phyloP scores from a whole-genome alignment of 1,284 basidiomycete species.

The Rhodotorula sp. region DNA sequence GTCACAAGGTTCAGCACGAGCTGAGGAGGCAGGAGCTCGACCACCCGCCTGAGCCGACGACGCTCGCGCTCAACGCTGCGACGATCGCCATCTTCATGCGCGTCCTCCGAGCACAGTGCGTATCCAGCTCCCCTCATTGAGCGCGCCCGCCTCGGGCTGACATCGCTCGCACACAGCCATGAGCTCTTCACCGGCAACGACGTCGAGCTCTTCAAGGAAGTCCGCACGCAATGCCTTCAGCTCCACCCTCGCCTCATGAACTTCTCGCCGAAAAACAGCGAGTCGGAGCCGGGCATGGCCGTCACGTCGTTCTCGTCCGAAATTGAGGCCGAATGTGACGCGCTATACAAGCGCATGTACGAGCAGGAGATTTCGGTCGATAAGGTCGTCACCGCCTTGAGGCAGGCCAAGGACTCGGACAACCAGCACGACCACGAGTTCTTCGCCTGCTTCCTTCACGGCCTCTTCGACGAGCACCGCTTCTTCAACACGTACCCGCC shows the following conservation, averaged over 20 bases:
- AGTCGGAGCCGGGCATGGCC: conserved; percentile 85
- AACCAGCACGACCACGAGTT: conserved; percentile 88
- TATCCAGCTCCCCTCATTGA: conserved; percentile 15
- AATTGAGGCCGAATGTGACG: conserved; percentile 88
- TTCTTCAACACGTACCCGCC: conserved; percentile 97
- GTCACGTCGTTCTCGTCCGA: conserved; percentile 85
- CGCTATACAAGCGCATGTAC: conserved; percentile 98
- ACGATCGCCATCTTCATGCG: conserved; percentile 90
- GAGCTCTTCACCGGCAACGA: conserved; percentile 63
- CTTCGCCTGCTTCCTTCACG: conserved; percentile 98
- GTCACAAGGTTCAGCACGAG: conserved; percentile 87
- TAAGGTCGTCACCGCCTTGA: conserved; percentile 83
- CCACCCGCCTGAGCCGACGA: conserved; percentile 63
- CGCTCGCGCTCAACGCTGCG: conserved; percentile 75
- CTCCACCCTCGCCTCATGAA: conserved; percentile 96
- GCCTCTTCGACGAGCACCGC: conserved; percentile 99
- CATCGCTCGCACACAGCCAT: conserved; percentile 44
- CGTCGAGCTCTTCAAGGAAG: conserved; percentile 83
- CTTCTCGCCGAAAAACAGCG: conserved; percentile 74
- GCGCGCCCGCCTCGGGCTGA: conserved; percentile 11
- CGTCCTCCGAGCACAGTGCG: conserved; percentile 73
- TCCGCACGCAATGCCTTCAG: conserved; percentile 90
- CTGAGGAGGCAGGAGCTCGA: conserved; percentile 72
- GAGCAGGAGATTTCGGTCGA: conserved; percentile 86
- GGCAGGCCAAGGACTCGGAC: conserved; percentile 77